Conservation (phyloP, 306 rosid genomes). For the Vigna nakashimae region DNA sequence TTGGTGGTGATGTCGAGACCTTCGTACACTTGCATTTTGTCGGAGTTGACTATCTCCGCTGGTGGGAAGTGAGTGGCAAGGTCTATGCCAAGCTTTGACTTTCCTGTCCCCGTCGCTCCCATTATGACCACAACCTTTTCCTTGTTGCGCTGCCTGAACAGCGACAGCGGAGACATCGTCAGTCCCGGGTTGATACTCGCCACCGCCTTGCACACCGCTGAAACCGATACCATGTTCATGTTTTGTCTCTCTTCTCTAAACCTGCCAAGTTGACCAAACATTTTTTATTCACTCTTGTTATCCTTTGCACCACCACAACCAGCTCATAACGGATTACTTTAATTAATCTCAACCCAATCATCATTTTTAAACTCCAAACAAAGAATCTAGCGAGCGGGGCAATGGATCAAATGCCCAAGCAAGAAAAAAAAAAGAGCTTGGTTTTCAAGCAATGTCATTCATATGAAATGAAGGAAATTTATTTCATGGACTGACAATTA, state of each 20-base stretch:
- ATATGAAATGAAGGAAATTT: neutral
- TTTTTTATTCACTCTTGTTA: slow-evolving; percentile 6
- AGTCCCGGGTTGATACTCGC: slow-evolving; percentile 52
- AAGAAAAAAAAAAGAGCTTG: neutral
- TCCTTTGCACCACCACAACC: slow-evolving; percentile 35
- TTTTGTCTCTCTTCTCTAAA: slow-evolving; percentile 5
- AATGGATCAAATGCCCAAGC: neutral
- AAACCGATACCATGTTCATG: slow-evolving; percentile 38
- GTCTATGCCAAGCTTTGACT: slow-evolving; percentile 74
- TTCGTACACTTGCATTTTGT: slow-evolving; percentile 76
- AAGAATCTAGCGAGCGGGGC: slow-evolving; percentile 43
- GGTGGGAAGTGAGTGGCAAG: slow-evolving; percentile 58
- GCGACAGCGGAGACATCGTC: slow-evolving; percentile 45
- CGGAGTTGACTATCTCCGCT: slow-evolving; percentile 74
- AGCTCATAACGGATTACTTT: slow-evolving; percentile 43
- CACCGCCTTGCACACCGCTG: slow-evolving; percentile 54
- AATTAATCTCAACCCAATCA: slow-evolving; percentile 15
- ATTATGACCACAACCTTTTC: slow-evolving; percentile 70
- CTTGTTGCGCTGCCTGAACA: slow-evolving; percentile 58
- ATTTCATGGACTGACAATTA: no score
- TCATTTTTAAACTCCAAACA: slow-evolving; percentile 1
- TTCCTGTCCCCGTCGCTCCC: slow-evolving; percentile 89
- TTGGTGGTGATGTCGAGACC: slow-evolving; percentile 76
- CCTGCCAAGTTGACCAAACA: slow-evolving; percentile 55
- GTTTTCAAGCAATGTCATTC: slow-evolving; percentile 2